Evolutionary conservation across 176 grass and related monocot species (phyloP), one percentile per base, ranked within the genome.

Genomic region (Pontederia crassipes): DNA sequence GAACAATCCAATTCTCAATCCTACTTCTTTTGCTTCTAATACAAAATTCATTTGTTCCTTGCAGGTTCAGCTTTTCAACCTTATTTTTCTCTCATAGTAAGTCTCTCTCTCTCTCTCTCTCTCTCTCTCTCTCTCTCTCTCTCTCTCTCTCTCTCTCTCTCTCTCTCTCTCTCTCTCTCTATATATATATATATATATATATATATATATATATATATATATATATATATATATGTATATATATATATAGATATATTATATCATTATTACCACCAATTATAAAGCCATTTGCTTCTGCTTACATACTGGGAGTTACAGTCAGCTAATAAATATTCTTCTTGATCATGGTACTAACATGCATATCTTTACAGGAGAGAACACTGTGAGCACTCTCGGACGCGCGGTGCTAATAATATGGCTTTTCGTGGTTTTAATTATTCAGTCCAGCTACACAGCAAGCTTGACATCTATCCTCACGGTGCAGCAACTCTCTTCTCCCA

Each of bases 51-150:
- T 61, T 28, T 61, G 27, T 13, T 52, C 18, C 65, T 73, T 68
- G 57, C 79, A 95, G 89, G 89, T 95, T 95, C 78, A 85, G 89
- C 68, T 89, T 95, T 73, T 95, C 81, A 40, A 95, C 89, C 72
- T 77, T 95, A 46, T 95, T 95, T 72, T 95, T 95, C 17, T 70
- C 89, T 47, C 89, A 95, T 58, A 82, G 89, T 95, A 76, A 95
- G 84, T 7, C 32, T 85, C 59, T n/a, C n/a, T n/a, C n/a, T n/a
- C n/a, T n/a, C n/a, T n/a, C n/a, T n/a, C n/a, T n/a, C n/a, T n/a
- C n/a, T n/a, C n/a, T n/a, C n/a, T n/a, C n/a, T n/a, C n/a, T n/a
- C n/a, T n/a, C n/a, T n/a, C n/a, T n/a, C n/a, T n/a, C n/a, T n/a
- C n/a, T n/a, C n/a, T n/a, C n/a, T n/a, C n/a, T n/a, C n/a, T n/a